These are phyloP conservation scores for Erythrophleum fordii DNA, from an alignment of 306 rosid genomes.

Conservation along the genomic window DNA sequence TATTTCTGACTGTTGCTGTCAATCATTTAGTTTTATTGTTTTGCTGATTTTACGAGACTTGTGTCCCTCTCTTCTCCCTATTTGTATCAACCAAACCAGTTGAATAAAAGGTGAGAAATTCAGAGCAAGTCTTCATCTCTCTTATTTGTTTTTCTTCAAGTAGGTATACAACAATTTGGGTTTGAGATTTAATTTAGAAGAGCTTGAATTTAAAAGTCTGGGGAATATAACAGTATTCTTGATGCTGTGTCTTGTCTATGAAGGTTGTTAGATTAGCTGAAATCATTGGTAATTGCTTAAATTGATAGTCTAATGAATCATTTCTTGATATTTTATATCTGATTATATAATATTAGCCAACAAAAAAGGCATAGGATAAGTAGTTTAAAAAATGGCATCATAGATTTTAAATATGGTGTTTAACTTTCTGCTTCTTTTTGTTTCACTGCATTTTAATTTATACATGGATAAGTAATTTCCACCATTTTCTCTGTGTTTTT, in stretches of 20 bases:
- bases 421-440: not conserved
- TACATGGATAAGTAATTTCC: constrained; percentile 29
- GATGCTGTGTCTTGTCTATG: not conserved
- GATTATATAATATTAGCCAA: not conserved
- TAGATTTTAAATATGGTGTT: not conserved
- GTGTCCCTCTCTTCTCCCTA: no score
- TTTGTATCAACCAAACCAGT: no score
- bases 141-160: no score
- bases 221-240: not conserved
- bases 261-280: not conserved
- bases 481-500: constrained; percentile 28
- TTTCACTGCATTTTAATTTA: not conserved
- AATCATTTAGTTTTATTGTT: no score
- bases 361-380: not conserved
- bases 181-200: not conserved
- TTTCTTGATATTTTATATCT: not conserved
- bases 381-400: not conserved
- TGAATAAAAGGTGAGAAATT: no score
- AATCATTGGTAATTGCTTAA: not conserved
- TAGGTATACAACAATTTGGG: not conserved
- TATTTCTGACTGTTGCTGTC: no score
- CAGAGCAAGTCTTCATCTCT: no score
- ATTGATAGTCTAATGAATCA: not conserved
- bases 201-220: not conserved
- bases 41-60: no score